Evolutionary conservation across 1,284 basidiomycete genomes (phyloP), one percentile per base, ranked within the genome.

Genomic region (Malassezia vespertilionis): DNA sequence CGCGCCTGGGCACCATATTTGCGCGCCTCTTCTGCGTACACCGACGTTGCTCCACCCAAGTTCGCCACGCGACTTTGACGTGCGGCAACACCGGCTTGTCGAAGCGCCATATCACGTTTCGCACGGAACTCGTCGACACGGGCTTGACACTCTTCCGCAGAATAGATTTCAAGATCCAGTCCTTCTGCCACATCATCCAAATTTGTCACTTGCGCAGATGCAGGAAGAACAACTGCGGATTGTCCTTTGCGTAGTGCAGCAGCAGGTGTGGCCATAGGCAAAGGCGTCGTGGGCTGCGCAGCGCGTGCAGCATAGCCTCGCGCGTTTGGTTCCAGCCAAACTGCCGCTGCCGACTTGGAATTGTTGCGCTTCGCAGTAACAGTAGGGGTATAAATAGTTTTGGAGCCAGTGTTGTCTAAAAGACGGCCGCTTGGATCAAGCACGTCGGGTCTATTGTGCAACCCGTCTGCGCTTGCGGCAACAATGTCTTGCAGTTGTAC

Each of bases 1-100:
- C 70, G 49, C 32, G 62, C 54, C 33, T 66, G 65, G 18, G 56
- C 54, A 33, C 71, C 71, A 22, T 65, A 54, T 26, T 60, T 55
- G 20, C 72, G 44, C 4, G 71, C 71, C 44, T 68, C 63, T 37
- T 72, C 69, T 0, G 71, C 70, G 50, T 71, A 71, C 12, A 22
- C 51, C 54, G 12, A 54, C 47, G 24, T 56, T 23, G 38, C 61
- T 41, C 48, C 48, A 15, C 42, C 41, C 9, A 50, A 17, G 12
- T 23, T 15, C 3, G 41, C 22, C 3, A 12, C 36, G 9, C 33
- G 37, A 22, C 28, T 33, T 21, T 31, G 39, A 4, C 43, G 43
- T 22, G 38, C 48, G 0, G 58, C 53, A 0, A 37, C 33, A 11
- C 60, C 62, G 0, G 71, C 72, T 22, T 63, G 61, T 22, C 61